A percentile compares a stretch with the other conserved stretches of the same genome.
These are phyloP conservation scores for Capronia americana DNA, from an alignment of 2,329 filamentous ascomycete species.

Conservation along the genomic window DNA sequence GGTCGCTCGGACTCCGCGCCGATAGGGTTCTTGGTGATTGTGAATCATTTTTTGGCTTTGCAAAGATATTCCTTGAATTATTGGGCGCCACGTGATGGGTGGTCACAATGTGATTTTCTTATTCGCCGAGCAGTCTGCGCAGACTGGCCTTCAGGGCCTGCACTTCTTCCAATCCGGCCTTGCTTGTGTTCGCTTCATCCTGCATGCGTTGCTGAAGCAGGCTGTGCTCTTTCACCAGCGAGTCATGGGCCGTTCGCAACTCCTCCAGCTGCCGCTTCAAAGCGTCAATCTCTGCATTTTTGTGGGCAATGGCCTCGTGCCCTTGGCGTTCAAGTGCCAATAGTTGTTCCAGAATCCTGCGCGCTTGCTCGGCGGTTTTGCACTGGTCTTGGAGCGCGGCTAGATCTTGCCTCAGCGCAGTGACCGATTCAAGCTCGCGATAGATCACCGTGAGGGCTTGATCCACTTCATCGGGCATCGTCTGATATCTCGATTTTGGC, in stretches of 20 bases:
- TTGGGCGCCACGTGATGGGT: background rate
- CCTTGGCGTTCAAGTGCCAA: conserved; percentile 12
- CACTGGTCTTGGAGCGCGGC: conserved; percentile 1
- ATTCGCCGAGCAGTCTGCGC: conserved; percentile 14
- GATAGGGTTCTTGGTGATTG: conserved; percentile 14
- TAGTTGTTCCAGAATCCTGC: conserved; percentile 1
- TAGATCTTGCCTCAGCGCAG: conserved; percentile 7
- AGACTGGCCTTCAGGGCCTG: conserved; percentile 18
- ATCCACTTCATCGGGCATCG: conserved; percentile 17
- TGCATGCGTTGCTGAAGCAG: conserved; percentile 10
- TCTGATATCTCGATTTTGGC: conserved; percentile 19
- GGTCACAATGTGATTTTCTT: background rate
- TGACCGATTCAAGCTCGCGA: conserved; percentile 11
- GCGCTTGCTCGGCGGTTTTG: conserved; percentile 12
- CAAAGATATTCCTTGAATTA: background rate
- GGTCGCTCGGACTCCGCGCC: conserved; percentile 4
- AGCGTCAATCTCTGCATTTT: conserved; percentile 10
- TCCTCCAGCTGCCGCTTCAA: conserved; percentile 5
- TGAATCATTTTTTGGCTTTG: background rate
- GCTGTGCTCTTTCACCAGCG: conserved; percentile 4
- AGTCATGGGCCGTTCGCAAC: background rate
- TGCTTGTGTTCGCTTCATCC: conserved; percentile 1
- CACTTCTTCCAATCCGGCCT: conserved; percentile 16
- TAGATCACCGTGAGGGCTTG: conserved; percentile 15
- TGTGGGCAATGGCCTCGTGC: conserved; percentile 6